phyloP scores from a whole-genome alignment of 257 asterid species.

The Lycium barbarum region DNA sequence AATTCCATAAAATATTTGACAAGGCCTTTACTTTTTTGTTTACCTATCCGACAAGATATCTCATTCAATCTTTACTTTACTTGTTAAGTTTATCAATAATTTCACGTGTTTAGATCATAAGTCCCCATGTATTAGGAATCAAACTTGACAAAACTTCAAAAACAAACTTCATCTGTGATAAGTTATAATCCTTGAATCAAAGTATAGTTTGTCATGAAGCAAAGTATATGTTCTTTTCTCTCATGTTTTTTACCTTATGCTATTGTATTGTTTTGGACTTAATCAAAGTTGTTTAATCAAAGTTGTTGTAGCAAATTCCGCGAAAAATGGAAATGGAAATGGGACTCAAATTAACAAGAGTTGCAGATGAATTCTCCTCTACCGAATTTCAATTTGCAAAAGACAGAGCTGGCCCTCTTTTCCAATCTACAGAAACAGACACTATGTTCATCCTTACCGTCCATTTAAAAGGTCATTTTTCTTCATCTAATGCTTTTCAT shows the following conservation, averaged over 20 bases:
- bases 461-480: constrained; percentile 66
- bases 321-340: constrained; percentile 62
- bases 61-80: background rate
- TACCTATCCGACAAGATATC: background rate
- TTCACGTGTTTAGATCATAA: background rate
- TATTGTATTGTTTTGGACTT: background rate
- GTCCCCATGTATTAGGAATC: background rate
- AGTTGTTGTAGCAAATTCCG: background rate
- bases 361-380: constrained; percentile 55
- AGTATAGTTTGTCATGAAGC: constrained; percentile 44
- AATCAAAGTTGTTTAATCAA: background rate
- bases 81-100: background rate
- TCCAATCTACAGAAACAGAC: constrained; percentile 74
- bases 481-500: background rate
- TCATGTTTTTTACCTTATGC: constrained; percentile 33
- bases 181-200: constrained; percentile 8
- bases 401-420: constrained; percentile 60
- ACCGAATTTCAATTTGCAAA: constrained; percentile 54
- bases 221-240: constrained; percentile 65
- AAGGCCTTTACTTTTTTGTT: background rate
- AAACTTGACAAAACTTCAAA: background rate
- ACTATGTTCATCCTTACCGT: constrained; percentile 68
- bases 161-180: background rate
- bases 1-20: background rate
- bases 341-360: constrained; percentile 61